Evolutionary conservation across 1,284 basidiomycete species (phyloP).

Genomic region (Tranzscheliella williamsii): DNA sequence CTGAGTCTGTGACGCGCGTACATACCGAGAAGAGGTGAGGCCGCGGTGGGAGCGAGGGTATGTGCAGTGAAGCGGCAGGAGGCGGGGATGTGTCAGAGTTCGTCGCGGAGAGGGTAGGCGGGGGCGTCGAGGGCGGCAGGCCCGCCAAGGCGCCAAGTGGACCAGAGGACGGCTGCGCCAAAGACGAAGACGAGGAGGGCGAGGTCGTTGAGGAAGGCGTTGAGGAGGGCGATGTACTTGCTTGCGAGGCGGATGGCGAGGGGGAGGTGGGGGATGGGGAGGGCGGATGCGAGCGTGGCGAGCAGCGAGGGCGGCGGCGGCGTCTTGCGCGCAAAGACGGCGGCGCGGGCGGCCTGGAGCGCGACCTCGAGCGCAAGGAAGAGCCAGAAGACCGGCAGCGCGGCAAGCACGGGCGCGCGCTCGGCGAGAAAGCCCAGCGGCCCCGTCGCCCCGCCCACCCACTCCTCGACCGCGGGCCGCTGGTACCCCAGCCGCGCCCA

Average conservation of each 20-base stretch:
- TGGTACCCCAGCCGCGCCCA: slow-evolving; percentile 52
- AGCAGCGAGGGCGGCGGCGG: slow-evolving; percentile 28
- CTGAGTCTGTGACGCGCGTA: too few species aligned
- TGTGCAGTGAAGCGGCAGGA: not conserved
- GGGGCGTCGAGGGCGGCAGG: slow-evolving; percentile 11
- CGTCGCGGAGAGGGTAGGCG: slow-evolving; percentile 9
- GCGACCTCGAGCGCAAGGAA: slow-evolving; percentile 52
- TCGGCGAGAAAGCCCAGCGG: not conserved
- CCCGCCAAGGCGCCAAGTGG: slow-evolving; percentile 15
- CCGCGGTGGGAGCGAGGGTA: too few species aligned
- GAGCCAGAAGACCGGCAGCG: slow-evolving; percentile 55
- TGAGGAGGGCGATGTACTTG: slow-evolving; percentile 30
- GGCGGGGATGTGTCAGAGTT: slow-evolving; percentile 1
- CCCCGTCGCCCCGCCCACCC: slow-evolving; percentile 1
- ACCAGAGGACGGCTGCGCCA: slow-evolving; percentile 36
- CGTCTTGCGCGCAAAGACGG: slow-evolving; percentile 21
- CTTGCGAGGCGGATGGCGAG: slow-evolving; percentile 11
- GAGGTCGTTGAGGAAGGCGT: slow-evolving; percentile 38
- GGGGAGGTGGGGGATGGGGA: slow-evolving; percentile 30
- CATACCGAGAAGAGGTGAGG: too few species aligned
- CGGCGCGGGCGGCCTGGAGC: slow-evolving; percentile 47
- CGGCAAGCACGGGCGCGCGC: not conserved
- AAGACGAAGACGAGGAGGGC: slow-evolving; percentile 48
- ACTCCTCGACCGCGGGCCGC: slow-evolving; percentile 11
- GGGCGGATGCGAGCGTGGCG: slow-evolving; percentile 12